phyloP scores from a whole-genome alignment of 192 early-diverging fungal genomes.

The Coemansia reversa region DNA sequence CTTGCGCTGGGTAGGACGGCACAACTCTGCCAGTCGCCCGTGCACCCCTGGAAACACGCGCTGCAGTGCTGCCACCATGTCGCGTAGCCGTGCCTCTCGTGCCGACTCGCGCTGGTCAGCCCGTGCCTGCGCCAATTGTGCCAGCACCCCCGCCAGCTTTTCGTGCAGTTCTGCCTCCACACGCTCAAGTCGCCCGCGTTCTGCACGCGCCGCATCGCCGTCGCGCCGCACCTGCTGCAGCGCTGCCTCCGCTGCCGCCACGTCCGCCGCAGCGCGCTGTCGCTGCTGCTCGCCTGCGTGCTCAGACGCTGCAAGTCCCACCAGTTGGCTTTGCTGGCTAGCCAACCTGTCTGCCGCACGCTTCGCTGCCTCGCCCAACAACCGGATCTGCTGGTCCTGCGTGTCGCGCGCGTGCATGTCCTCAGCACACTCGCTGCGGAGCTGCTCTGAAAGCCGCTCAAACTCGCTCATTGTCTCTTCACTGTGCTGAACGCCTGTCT shows the following conservation, averaged over 20 bases:
- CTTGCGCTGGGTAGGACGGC: slow-evolving; percentile 89
- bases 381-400: slow-evolving; percentile 62
- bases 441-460: slow-evolving; percentile 67
- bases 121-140: slow-evolving; percentile 76
- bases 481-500: slow-evolving; percentile 31
- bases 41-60: slow-evolving; percentile 86
- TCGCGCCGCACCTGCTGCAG: slow-evolving; percentile 60
- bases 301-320: slow-evolving; percentile 31
- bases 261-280: slow-evolving; percentile 27
- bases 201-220: slow-evolving; percentile 59
- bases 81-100: slow-evolving; percentile 71
- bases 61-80: slow-evolving; percentile 77
- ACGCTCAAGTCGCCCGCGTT: slow-evolving; percentile 65
- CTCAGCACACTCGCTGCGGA: slow-evolving; percentile 62
- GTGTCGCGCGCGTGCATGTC: slow-evolving; percentile 69
- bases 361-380: slow-evolving; percentile 60
- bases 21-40: slow-evolving; percentile 86
- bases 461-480: slow-evolving; percentile 57
- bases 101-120: slow-evolving; percentile 83
- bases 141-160: slow-evolving; percentile 73
- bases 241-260: slow-evolving; percentile 33
- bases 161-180: slow-evolving; percentile 74
- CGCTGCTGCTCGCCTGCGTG: slow-evolving; percentile 45
- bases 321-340: slow-evolving; percentile 51
- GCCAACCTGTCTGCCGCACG: slow-evolving; percentile 60